phyloP scores from a whole-genome alignment of 179 eudicot genomes.

The Vitellaria paradoxa region DNA sequence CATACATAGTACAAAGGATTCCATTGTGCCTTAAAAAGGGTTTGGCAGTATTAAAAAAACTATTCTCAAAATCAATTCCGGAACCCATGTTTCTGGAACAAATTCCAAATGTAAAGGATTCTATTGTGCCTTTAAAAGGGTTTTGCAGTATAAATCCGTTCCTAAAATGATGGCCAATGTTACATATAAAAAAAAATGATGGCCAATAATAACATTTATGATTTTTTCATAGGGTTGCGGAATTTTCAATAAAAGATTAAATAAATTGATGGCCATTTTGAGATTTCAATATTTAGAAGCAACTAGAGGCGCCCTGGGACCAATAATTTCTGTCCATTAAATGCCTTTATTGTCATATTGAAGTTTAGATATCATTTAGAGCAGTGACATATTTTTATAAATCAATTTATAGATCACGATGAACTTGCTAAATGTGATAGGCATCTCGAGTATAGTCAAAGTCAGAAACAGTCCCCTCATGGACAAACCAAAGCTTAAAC shows the following conservation, averaged over 20 bases:
- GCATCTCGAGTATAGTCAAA: not conserved
- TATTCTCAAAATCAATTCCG: too few species aligned
- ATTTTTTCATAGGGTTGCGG: too few species aligned
- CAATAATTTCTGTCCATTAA: not conserved
- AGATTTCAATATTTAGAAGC: not conserved
- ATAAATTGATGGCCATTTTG: not conserved
- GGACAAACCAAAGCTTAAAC: not conserved
- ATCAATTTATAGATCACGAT: not conserved
- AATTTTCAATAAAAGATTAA: not conserved
- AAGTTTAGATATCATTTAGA: not conserved
- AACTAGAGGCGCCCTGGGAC: not conserved
- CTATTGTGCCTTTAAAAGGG: not conserved
- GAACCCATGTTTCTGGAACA: too few species aligned
- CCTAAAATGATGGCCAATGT: not conserved
- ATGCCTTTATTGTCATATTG: not conserved
- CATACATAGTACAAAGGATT: too few species aligned
- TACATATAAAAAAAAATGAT: too few species aligned
- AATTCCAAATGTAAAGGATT: too few species aligned
- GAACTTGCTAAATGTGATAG: not conserved
- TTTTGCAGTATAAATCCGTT: not conserved
- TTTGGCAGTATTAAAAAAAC: too few species aligned
- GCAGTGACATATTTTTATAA: not conserved
- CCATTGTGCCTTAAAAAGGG: too few species aligned
- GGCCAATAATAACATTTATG: too few species aligned
- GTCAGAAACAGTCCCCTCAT: not conserved